Evolutionary conservation across 495 filamentous ascomycete genomes (phyloP).

Genomic region (Penicillium bialowiezense): DNA sequence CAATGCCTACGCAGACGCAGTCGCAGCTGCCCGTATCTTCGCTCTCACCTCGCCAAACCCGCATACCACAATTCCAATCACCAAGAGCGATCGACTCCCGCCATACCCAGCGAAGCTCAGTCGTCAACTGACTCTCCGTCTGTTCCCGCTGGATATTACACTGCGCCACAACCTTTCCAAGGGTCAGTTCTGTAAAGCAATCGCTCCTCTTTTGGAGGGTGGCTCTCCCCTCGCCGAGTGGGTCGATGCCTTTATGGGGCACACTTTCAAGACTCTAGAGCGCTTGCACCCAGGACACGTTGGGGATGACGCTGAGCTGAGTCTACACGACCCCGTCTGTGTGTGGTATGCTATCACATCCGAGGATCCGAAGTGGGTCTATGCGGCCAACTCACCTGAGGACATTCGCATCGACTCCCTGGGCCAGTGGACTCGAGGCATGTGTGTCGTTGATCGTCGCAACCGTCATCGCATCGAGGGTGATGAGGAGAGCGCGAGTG

Average conservation of each 20-base stretch:
- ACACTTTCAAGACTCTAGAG: constrained; percentile 74
- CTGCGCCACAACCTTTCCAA: constrained; percentile 65
- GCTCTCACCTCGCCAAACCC: constrained; percentile 84
- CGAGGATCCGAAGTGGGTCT: constrained; percentile 40
- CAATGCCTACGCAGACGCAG: constrained; percentile 78
- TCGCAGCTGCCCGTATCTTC: constrained; percentile 83
- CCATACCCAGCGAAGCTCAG: constrained; percentile 67
- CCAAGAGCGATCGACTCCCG: constrained; percentile 40
- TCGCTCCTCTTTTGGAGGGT: constrained; percentile 43
- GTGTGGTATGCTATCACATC: constrained; percentile 79
- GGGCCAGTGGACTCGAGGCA: constrained; percentile 93
- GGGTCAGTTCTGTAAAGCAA: constrained; percentile 54
- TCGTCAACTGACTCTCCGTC: constrained; percentile 64
- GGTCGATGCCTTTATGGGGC: constrained; percentile 70
- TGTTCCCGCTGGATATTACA: constrained; percentile 91
- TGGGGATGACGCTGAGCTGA: constrained; percentile 56
- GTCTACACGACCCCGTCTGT: constrained; percentile 84
- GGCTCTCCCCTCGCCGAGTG: constrained; percentile 82
- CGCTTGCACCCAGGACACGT: constrained; percentile 51
- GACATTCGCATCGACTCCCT: constrained; percentile 85
- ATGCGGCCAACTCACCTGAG: constrained; percentile 40
- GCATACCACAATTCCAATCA: constrained; percentile 64
- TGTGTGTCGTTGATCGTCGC: constrained; percentile 80
- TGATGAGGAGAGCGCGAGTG: constrained; percentile 55
- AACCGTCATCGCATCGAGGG: constrained; percentile 56